Percentiles rank a stretch among this genome's conserved stretches.
These are phyloP conservation scores for Laburnicola sp. DNA, from an alignment of 2,329 filamentous ascomycete genomes.

Conservation along the genomic window DNA sequence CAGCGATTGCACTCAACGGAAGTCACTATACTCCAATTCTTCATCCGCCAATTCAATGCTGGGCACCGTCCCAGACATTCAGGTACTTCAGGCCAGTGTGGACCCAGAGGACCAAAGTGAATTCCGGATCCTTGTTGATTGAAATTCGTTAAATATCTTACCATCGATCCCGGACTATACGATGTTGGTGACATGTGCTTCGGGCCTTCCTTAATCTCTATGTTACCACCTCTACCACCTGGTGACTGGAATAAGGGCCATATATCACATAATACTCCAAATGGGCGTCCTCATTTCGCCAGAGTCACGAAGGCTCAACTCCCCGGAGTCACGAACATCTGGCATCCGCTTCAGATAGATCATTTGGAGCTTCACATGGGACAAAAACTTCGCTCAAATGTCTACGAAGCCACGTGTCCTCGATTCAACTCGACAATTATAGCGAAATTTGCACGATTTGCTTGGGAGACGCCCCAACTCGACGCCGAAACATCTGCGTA, in stretches of 20 bases:
- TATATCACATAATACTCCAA: constrained; percentile 31
- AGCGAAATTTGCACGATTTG: constrained; percentile 47
- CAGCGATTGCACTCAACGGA: too few species aligned
- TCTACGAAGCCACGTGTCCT: constrained; percentile 18
- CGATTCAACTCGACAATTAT: constrained; percentile 23
- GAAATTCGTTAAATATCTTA: constrained; percentile 49
- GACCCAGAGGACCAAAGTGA: constrained; percentile 29
- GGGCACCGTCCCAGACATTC: too few species aligned
- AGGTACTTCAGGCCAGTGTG: too few species aligned
- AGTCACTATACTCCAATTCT: too few species aligned
- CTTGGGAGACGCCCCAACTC: constrained; percentile 44
- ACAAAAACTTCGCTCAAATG: constrained; percentile 12
- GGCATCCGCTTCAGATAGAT: constrained; percentile 43
- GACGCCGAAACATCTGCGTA: constrained; percentile 47
- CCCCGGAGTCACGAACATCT: constrained; percentile 38
- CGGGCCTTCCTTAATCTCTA: constrained; percentile 35
- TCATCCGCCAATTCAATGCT: too few species aligned
- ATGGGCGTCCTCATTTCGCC: constrained; percentile 33
- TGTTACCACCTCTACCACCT: constrained; percentile 45
- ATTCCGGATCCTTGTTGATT: constrained; percentile 46
- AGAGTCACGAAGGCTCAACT: constrained; percentile 28
- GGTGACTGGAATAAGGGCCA: constrained; percentile 50
- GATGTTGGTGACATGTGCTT: constrained; percentile 41
- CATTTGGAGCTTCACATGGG: constrained; percentile 37
- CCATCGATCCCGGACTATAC: constrained; percentile 42